A percentile compares a stretch with the other conserved stretches of the same genome.
These are phyloP conservation scores for Pseudozyma hubeiensis DNA, from an alignment of 1,284 basidiomycete species.

Conservation along the genomic window DNA sequence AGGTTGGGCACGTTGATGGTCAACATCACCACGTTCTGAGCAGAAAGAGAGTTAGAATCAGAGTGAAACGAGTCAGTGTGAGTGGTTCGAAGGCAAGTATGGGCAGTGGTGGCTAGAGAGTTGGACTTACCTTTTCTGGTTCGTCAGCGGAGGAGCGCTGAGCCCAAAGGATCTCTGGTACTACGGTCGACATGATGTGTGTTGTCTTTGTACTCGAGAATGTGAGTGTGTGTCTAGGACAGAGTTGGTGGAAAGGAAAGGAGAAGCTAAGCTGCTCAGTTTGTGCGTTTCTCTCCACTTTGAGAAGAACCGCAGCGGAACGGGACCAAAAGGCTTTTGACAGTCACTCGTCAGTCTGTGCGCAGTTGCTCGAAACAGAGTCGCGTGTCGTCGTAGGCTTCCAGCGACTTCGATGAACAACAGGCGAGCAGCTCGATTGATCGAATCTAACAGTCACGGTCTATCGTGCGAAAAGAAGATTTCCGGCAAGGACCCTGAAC, in stretches of 20 bases:
- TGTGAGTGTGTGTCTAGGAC: not conserved
- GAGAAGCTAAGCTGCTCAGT: not conserved
- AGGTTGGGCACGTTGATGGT: conserved; percentile 69
- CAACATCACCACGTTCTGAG: conserved; percentile 63
- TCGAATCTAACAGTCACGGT: too few relatives aligned
- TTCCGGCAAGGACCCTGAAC: conserved; percentile 9
- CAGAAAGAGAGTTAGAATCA: not conserved
- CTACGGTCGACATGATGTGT: conserved; percentile 44
- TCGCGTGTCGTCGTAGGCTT: conserved; percentile 3
- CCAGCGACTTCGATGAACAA: conserved; percentile 42
- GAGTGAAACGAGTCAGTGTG: not conserved
- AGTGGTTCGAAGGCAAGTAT: not conserved
- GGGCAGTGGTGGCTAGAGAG: not conserved
- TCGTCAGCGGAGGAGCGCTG: conserved; percentile 64
- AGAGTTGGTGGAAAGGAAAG: not conserved
- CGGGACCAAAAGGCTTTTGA: not conserved
- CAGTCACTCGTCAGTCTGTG: conserved; percentile 8
- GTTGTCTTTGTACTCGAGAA: not conserved
- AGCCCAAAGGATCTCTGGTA: conserved; percentile 68
- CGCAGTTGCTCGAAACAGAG: not conserved
- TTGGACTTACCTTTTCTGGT: conserved; percentile 56
- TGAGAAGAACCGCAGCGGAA: conserved; percentile 12
- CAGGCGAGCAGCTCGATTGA: not conserved
- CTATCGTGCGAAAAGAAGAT: conserved; percentile 44
- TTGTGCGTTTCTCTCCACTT: conserved; percentile 18